These are phyloP conservation scores for Tuber microsphaerosporum DNA, from an alignment of 495 filamentous ascomycete genomes.

Conservation along the genomic window DNA sequence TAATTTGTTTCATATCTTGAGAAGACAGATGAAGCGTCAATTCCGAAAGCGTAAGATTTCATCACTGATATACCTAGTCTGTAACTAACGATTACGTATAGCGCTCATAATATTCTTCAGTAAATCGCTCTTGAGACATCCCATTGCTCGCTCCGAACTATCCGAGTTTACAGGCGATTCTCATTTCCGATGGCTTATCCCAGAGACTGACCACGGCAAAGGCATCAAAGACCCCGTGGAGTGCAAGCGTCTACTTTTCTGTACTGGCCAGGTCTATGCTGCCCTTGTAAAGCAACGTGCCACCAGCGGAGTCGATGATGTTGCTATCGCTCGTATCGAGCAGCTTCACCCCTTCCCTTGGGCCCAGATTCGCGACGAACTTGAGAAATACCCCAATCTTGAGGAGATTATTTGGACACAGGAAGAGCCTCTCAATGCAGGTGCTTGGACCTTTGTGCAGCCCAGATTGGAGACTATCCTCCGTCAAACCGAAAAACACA, in stretches of 20 bases:
- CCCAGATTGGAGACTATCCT: conserved; percentile 92
- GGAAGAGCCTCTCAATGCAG: conserved; percentile 95
- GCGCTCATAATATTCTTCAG: conserved; percentile 96
- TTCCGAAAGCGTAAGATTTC: conserved; percentile 87
- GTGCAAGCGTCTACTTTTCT: conserved; percentile 89
- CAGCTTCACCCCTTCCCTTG: conserved; percentile 98
- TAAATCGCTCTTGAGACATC: conserved; percentile 87
- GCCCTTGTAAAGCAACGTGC: conserved; percentile 85
- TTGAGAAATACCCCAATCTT: conserved; percentile 92
- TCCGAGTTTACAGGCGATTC: conserved; percentile 84
- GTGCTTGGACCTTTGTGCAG: conserved; percentile 89
- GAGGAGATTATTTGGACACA: conserved; percentile 93
- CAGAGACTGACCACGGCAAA: conserved; percentile 70
- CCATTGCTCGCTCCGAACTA: conserved; percentile 75
- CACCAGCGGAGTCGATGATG: conserved; percentile 71
- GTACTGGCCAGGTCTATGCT: conserved; percentile 89
- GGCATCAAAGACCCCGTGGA: conserved; percentile 70
- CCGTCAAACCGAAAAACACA: conserved; percentile 78
- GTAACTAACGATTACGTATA: conserved; percentile 47
- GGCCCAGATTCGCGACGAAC: conserved; percentile 89
- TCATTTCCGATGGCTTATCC: conserved; percentile 93
- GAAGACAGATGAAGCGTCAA: conserved; percentile 95
- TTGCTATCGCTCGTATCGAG: conserved; percentile 90
- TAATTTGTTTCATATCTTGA: conserved; percentile 92
- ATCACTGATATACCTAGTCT: neutral